A percentile compares a stretch with the other conserved stretches of the same genome.
phyloP scores from a whole-genome alignment of 192 early-diverging fungal genomes.

The Coemansia sp. region DNA sequence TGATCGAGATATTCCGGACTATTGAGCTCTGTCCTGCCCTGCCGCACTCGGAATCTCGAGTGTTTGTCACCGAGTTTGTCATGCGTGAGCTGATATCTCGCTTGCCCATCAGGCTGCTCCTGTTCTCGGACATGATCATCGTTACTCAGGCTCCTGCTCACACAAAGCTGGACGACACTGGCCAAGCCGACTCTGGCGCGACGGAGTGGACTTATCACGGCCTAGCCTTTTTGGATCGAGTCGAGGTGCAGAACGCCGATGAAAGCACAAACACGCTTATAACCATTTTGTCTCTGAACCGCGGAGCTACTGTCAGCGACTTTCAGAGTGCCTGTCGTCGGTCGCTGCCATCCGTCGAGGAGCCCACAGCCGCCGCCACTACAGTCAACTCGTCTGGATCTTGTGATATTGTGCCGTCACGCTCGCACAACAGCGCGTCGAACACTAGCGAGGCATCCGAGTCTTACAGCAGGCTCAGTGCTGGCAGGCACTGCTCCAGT shows the following conservation, averaged over 20 bases:
- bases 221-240: conserved; percentile 39
- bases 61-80: conserved; percentile 39
- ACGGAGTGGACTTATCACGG: conserved; percentile 53
- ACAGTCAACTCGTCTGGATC: conserved; percentile 12
- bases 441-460: conserved; percentile 13
- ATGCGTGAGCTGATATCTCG: conserved; percentile 54
- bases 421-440: conserved; percentile 13
- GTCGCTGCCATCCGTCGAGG: conserved; percentile 23
- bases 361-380: neutral
- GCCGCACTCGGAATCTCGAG: conserved; percentile 29
- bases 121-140: conserved; percentile 50
- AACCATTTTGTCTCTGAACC: conserved; percentile 52
- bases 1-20: too few species aligned
- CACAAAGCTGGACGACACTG: conserved; percentile 26
- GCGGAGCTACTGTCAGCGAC: conserved; percentile 14
- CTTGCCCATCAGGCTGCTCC: conserved; percentile 40
- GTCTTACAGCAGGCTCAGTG: conserved; percentile 8
- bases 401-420: neutral
- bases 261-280: conserved; percentile 50
- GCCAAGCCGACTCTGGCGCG: conserved; percentile 11
- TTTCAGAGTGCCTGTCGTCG: conserved; percentile 15
- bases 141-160: conserved; percentile 47
- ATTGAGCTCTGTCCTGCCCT: conserved; percentile 45
- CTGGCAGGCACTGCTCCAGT: conserved; percentile 7
- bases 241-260: conserved; percentile 53